phyloP scores from a whole-genome alignment of 495 filamentous ascomycete genomes.

The Penicillium crystallinum region DNA sequence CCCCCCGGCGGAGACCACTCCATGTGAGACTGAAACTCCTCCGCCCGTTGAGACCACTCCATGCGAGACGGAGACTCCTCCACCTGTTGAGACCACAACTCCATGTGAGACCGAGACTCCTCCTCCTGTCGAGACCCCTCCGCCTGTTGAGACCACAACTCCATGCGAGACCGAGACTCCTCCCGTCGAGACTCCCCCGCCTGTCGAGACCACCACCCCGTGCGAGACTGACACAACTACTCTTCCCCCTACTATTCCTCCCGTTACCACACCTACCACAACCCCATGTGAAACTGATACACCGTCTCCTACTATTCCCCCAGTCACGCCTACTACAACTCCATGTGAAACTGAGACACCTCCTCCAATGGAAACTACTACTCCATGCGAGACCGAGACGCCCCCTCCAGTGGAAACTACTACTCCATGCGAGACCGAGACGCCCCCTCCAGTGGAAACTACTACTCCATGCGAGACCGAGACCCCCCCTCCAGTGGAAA shows the following conservation, averaged over 20 bases:
- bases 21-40: conserved; percentile 6
- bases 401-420: background rate
- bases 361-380: background rate
- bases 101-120: conserved; percentile 12
- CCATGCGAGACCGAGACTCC: conserved; percentile 14
- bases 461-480: conserved; percentile 12
- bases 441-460: background rate
- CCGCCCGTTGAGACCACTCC: conserved; percentile 1
- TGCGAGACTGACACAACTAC: conserved; percentile 16
- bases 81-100: background rate
- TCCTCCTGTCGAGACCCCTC: conserved; percentile 1
- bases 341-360: conserved; percentile 10
- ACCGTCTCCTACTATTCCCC: background rate
- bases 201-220: conserved; percentile 6
- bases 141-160: background rate
- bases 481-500: background rate
- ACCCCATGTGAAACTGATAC: conserved; percentile 7
- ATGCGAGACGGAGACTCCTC: conserved; percentile 6
- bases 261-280: background rate
- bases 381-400: conserved; percentile 9
- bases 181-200: conserved; percentile 4
- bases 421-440: conserved; percentile 11
- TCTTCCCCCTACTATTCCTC: conserved; percentile 2
- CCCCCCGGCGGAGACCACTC: conserved; percentile 1
- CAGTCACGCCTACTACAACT: conserved; percentile 2